Percentiles rank a stretch among this genome's conserved stretches.
Evolutionary conservation across 148 eudicot species (phyloP).

Genomic region (Chenopodium suecicum): DNA sequence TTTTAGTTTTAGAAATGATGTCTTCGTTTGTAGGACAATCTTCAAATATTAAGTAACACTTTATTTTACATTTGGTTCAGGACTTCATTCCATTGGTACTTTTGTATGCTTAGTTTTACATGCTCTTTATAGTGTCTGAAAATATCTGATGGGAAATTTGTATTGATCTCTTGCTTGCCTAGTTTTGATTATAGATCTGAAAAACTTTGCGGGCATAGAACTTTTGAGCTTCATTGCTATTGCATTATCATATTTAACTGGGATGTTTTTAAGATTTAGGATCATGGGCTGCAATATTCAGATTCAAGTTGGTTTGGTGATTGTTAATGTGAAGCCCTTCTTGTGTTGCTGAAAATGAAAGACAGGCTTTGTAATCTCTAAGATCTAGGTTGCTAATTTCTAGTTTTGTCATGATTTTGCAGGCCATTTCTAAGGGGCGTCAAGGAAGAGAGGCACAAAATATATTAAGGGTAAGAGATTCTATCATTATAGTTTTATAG

Average conservation of each 20-base stretch:
- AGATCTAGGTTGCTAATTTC: no score
- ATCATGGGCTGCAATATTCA: no score
- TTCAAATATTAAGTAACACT: neutral
- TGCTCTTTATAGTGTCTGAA: neutral
- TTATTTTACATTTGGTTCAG: neutral
- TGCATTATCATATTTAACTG: no score
- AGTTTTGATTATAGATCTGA: neutral
- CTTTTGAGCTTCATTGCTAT: no score
- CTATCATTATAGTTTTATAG: neutral
- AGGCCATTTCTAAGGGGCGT: constrained; percentile 93
- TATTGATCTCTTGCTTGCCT: neutral
- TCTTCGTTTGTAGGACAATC: neutral
- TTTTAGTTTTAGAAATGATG: no score
- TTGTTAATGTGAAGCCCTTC: no score
- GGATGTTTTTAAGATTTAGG: no score
- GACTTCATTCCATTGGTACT: neutral
- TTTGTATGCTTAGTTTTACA: neutral
- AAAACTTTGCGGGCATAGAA: no score
- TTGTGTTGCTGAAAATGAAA: no score
- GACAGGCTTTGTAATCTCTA: no score
- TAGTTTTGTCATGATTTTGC: constrained; percentile 18
- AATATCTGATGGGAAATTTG: no score
- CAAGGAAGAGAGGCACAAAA: constrained; percentile 97
- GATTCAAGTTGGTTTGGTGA: no score
- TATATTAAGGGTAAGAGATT: constrained; percentile 53